phyloP scores from a whole-genome alignment of 2,329 filamentous ascomycete species.

The Aspergillus sp. region DNA sequence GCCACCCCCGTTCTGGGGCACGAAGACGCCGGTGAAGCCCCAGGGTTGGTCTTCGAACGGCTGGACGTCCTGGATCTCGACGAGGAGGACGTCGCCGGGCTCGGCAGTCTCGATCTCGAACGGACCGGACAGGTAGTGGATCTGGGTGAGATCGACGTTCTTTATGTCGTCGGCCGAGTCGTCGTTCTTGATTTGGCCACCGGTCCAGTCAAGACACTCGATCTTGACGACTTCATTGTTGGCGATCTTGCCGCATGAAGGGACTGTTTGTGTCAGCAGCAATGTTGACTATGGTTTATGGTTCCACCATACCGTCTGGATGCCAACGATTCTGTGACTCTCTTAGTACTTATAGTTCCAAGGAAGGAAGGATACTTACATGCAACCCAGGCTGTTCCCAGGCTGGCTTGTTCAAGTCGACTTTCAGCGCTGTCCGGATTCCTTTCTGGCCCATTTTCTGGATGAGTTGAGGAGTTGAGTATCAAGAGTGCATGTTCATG shows the following conservation, averaged over 20 bases:
- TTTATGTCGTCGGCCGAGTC: slow-evolving; percentile 86
- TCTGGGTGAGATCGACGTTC: slow-evolving; percentile 76
- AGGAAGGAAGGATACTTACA: slow-evolving; percentile 47
- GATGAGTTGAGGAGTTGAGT: not conserved
- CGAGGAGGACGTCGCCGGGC: slow-evolving; percentile 78
- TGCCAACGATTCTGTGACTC: slow-evolving; percentile 81
- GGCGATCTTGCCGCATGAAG: slow-evolving; percentile 68
- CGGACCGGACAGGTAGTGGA: slow-evolving; percentile 86
- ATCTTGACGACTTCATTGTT: slow-evolving; percentile 89
- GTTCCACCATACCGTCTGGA: slow-evolving; percentile 67
- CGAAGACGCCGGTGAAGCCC: slow-evolving; percentile 86
- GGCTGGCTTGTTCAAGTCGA: slow-evolving; percentile 70
- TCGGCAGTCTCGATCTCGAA: slow-evolving; percentile 83
- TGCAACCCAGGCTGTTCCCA: slow-evolving; percentile 68
- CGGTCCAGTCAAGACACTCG: slow-evolving; percentile 79
- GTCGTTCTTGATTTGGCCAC: slow-evolving; percentile 81
- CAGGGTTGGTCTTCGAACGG: slow-evolving; percentile 81
- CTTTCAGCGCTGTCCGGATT: slow-evolving; percentile 70
- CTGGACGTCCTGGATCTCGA: slow-evolving; percentile 92
- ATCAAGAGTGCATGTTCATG: not conserved
- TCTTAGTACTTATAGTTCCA: slow-evolving; percentile 4
- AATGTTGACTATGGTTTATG: not conserved
- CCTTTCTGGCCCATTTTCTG: slow-evolving; percentile 35
- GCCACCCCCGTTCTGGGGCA: slow-evolving; percentile 77
- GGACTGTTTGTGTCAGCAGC: slow-evolving; percentile 48